A percentile compares a stretch with the other conserved stretches of the same genome.
phyloP scores from a whole-genome alignment of 345 rosid genomes.

The Heritiera littoralis region DNA sequence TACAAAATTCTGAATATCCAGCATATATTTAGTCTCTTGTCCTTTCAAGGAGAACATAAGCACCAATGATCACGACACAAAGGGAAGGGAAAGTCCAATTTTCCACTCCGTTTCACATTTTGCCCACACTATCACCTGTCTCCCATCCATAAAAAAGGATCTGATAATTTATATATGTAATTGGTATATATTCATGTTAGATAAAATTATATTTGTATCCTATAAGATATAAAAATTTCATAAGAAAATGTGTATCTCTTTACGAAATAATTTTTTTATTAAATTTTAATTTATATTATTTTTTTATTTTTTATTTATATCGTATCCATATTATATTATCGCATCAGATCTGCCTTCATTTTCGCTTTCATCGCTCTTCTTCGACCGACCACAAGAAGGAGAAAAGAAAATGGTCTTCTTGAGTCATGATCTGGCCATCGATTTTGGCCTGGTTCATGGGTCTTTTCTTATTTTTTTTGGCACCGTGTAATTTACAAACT shows the following conservation, averaged over 20 bases:
- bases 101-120: constrained; percentile 5
- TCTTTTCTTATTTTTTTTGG: constrained; percentile 6
- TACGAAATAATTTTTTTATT: too few species aligned
- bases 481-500: neutral
- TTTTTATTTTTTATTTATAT: too few species aligned
- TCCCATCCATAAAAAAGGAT: neutral
- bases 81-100: neutral
- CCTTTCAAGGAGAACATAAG: constrained; percentile 21
- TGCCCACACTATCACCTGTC: constrained; percentile 2
- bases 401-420: neutral
- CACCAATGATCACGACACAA: constrained; percentile 1
- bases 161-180: too few species aligned
- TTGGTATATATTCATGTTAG: too few species aligned
- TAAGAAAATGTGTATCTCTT: too few species aligned
- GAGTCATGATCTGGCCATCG: neutral
- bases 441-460: neutral
- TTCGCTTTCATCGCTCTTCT: neutral
- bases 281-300: too few species aligned
- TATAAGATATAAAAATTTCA: too few species aligned
- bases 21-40: constrained; percentile 4
- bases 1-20: neutral
- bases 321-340: too few species aligned
- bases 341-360: neutral
- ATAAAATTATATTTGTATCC: too few species aligned
- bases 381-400: neutral